phyloP scores from a whole-genome alignment of 495 filamentous ascomycete species.

The Achaetomiella virescens region DNA sequence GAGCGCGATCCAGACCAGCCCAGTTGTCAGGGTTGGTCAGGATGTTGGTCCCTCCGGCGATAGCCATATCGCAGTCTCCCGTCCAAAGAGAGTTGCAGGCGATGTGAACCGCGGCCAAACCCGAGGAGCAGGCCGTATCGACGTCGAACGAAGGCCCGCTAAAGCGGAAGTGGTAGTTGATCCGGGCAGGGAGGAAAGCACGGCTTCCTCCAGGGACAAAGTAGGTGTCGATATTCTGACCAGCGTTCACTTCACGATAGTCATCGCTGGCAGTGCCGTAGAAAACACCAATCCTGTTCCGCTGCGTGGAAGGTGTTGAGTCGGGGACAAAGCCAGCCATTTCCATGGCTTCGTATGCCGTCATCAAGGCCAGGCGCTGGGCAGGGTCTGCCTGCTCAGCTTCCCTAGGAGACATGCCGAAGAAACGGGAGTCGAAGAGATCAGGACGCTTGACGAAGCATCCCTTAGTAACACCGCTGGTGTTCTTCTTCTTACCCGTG shows the following conservation, averaged over 20 bases:
- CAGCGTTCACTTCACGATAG: constrained; percentile 76
- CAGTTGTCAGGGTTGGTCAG: constrained; percentile 74
- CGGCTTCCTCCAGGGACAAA: constrained; percentile 78
- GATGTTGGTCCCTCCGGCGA: constrained; percentile 70
- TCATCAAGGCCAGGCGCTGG: constrained; percentile 70
- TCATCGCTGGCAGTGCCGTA: constrained; percentile 84
- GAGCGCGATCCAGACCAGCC: constrained; percentile 67
- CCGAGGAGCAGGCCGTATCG: constrained; percentile 85
- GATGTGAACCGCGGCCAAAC: constrained; percentile 68
- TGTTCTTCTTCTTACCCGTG: constrained; percentile 65
- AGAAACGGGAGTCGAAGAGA: constrained; percentile 76
- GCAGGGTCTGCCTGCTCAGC: constrained; percentile 79
- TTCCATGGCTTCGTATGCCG: constrained; percentile 81
- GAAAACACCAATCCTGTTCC: constrained; percentile 78
- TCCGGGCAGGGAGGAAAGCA: constrained; percentile 74
- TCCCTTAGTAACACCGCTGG: constrained; percentile 67
- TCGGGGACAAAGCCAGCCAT: constrained; percentile 78
- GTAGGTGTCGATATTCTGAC: constrained; percentile 81
- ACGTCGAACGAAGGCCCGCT: constrained; percentile 71
- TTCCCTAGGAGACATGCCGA: constrained; percentile 88
- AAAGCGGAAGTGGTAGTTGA: constrained; percentile 77
- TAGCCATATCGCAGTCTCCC: constrained; percentile 71
- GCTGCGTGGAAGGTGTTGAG: constrained; percentile 68
- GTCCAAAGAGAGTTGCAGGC: constrained; percentile 74
- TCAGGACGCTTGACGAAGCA: constrained; percentile 78